A percentile compares a stretch with the other conserved stretches of the same genome.
Conservation (phyloP, 2,329 filamentous ascomycete species). For the Aureobasidium sp. region DNA sequence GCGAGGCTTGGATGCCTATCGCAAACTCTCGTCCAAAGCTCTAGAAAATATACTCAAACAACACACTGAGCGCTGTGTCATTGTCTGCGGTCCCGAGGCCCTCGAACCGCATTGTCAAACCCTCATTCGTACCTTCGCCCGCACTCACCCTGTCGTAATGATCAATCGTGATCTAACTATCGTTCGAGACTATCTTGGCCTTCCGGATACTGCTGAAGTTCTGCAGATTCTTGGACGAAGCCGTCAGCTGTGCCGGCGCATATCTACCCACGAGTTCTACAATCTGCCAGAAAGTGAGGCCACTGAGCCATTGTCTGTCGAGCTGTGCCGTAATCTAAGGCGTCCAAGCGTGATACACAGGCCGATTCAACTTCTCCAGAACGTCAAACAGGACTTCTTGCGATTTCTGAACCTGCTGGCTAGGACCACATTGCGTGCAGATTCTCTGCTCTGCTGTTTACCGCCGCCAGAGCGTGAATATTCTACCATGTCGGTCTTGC, state of each 20-base stretch:
- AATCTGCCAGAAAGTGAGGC: slow-evolving; percentile 52
- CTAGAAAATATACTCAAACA: slow-evolving; percentile 51
- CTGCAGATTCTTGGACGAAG: slow-evolving; percentile 50
- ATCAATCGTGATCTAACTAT: slow-evolving; percentile 57
- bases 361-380: neutral
- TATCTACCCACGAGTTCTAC: slow-evolving; percentile 69
- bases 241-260: slow-evolving; percentile 52
- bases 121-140: slow-evolving; percentile 53
- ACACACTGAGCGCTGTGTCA: slow-evolving; percentile 54
- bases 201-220: slow-evolving; percentile 47
- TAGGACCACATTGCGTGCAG: neutral
- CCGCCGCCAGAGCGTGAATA: neutral
- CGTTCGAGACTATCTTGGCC: slow-evolving; percentile 53
- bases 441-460: neutral
- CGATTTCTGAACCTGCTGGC: neutral
- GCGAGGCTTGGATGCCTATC: slow-evolving; percentile 55
- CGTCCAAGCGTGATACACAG: neutral
- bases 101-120: slow-evolving; percentile 56
- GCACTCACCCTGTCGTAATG: slow-evolving; percentile 62
- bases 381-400: slow-evolving; percentile 5
- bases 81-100: slow-evolving; percentile 62
- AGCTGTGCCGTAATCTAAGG: neutral
- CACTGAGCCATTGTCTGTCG: neutral
- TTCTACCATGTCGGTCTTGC: neutral
- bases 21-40: slow-evolving; percentile 53